Evolutionary conservation across 2,329 filamentous ascomycete genomes (phyloP).

Genomic region (Cercospora sesami): DNA sequence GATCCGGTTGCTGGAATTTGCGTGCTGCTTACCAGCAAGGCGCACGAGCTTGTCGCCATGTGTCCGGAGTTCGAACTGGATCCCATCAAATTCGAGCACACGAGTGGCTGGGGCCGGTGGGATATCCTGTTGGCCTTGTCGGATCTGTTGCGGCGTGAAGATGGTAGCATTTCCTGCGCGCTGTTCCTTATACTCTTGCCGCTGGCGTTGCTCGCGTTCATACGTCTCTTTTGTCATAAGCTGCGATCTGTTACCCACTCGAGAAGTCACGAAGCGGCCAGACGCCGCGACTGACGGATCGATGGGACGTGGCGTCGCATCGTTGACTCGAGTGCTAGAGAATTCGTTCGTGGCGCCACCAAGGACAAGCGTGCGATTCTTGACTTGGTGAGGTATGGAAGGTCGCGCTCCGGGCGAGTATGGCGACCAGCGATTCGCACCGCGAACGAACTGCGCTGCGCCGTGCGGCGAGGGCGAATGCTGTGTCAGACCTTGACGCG

Average conservation of each 20-base stretch:
- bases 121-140: not conserved
- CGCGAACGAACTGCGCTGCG: conserved; percentile 4
- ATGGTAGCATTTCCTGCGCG: not conserved
- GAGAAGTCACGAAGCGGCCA: conserved; percentile 68
- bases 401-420: conserved; percentile 24
- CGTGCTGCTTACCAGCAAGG: conserved; percentile 61
- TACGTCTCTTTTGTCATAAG: conserved; percentile 79
- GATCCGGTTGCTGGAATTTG: not conserved
- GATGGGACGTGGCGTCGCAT: conserved; percentile 35
- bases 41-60: conserved; percentile 82
- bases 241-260: conserved; percentile 70
- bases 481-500: not conserved
- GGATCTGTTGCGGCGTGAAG: not conserved
- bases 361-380: conserved; percentile 62
- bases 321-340: conserved; percentile 12
- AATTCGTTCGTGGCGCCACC: conserved; percentile 25
- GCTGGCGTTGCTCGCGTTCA: conserved; percentile 64
- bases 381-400: conserved; percentile 44
- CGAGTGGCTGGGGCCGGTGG: conserved; percentile 39
- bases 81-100: conserved; percentile 68
- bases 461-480: not conserved
- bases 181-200: conserved; percentile 49
- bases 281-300: conserved; percentile 27
- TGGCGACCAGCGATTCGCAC: conserved; percentile 29
- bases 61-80: conserved; percentile 70